Base-by-base conservation (phyloP, 768 basidiomycete genomes). In the Gloeopeniophorella convolvens region DNA sequence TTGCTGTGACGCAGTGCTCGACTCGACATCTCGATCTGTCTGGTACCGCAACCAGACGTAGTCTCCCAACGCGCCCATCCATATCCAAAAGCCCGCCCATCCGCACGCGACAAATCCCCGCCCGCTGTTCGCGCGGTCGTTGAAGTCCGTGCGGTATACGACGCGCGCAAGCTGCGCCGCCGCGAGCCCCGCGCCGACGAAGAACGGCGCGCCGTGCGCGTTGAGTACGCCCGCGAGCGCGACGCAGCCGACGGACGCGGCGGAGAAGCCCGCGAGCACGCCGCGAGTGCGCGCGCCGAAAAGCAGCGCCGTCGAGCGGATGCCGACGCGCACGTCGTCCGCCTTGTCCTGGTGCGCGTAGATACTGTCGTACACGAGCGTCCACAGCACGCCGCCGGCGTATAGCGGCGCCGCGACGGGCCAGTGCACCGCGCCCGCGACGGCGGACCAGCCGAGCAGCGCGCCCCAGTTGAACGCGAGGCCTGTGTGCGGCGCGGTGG, bases 291-390 rank as follows among this genome's bases (percentile, higher is more conserved):
- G 72, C 28, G 77, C 71, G 23, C 85, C 89, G 62, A 98, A 98
- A 34, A 97, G 78, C 36, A 98, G 74, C 2, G 96, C 96, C 2
- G 93, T 99, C 11, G 93, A 96, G 51, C 84, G 89, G 64, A 99
- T 94, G 30, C 89, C 91, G 20, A 79, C 89, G 35, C 77, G 71
- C 42, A 89, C 72, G 62, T 99, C 96, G 70, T 99, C 96, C 13
- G 55, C 62, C 70, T 98, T 99, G 69, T 99, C 96, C 88, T 97
- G 95, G 66, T 99, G 96, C 3, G 96, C 96, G 61, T 98, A 98
- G 58, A 98, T 92, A 42, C 85, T 95, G 60, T 99, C 96, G 63
- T 98, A 99, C 1, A 96, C 89, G 36, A 99, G 76, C 42, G 94
- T 94, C 93, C 94, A 98, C 60, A 82, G 81, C 23, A 93, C 69